Evolutionary conservation across 495 filamentous ascomycete genomes (phyloP).

Genomic region (Usnea hakonensis): DNA sequence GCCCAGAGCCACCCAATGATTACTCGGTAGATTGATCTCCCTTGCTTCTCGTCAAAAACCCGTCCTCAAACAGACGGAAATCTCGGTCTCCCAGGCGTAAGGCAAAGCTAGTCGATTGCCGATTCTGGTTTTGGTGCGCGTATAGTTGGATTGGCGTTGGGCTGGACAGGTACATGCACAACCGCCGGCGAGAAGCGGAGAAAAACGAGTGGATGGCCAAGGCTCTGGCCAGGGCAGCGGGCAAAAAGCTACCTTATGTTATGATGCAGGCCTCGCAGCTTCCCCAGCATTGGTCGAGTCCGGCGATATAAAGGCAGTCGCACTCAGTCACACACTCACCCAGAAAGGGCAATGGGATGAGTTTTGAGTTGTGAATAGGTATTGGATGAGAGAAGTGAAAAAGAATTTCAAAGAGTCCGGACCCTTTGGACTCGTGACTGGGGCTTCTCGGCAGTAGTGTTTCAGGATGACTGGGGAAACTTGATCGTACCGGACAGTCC

Average conservation of each 20-base stretch:
- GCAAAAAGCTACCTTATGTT: not conserved
- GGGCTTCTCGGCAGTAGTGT: slow-evolving; percentile 3
- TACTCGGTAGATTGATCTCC: slow-evolving; percentile 4
- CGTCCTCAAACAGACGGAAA: slow-evolving; percentile 1
- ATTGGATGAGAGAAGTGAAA: not conserved
- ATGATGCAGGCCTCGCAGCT: slow-evolving; percentile 6
- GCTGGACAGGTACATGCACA: slow-evolving; percentile 17
- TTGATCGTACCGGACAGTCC: not conserved
- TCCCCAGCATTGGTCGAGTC: slow-evolving; percentile 10
- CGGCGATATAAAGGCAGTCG: not conserved
- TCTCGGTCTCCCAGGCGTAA: slow-evolving; percentile 9
- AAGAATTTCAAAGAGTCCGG: not conserved
- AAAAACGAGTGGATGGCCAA: slow-evolving; percentile 25
- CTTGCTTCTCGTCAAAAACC: slow-evolving; percentile 7
- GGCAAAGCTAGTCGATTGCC: slow-evolving; percentile 15
- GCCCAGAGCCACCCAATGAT: slow-evolving; percentile 14
- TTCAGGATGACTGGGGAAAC: not conserved
- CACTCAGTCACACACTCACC: not conserved
- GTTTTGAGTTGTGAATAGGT: not conserved
- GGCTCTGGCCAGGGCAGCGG: slow-evolving; percentile 11
- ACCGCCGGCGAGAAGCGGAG: slow-evolving; percentile 27
- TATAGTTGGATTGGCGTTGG: slow-evolving; percentile 15
- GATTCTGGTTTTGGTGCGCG: slow-evolving; percentile 15
- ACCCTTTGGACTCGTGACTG: not conserved
- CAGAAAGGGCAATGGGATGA: not conserved